Percentiles rank a stretch among this genome's conserved stretches.
Evolutionary conservation across 2,329 filamentous ascomycete species (phyloP).

Genomic region (Diaporthe velutina): DNA sequence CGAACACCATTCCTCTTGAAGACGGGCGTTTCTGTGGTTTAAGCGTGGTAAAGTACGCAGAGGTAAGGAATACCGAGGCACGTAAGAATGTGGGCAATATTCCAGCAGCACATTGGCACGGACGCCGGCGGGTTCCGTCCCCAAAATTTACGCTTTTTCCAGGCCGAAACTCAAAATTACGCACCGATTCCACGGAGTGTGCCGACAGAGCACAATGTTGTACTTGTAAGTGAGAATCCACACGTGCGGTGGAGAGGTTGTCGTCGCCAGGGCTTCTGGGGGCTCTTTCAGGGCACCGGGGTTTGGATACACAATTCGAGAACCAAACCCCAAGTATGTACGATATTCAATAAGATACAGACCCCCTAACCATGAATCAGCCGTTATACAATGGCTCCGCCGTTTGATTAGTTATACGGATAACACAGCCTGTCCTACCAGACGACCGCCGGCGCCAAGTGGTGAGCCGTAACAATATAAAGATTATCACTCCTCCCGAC

Average conservation of each 20-base stretch:
- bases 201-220: background rate
- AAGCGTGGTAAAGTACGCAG: background rate
- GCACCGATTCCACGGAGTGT: background rate
- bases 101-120: background rate
- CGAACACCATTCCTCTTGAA: no score
- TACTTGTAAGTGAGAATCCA: background rate
- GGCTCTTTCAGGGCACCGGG: background rate
- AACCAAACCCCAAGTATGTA: background rate
- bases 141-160: slow-evolving; percentile 20
- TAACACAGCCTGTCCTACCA: no score
- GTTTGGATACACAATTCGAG: background rate
- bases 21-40: background rate
- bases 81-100: background rate
- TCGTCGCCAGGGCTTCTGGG: background rate
- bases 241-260: background rate
- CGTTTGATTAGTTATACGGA: no score
- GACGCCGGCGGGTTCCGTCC: background rate
- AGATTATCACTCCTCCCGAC: no score
- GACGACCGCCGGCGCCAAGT: no score
- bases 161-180: slow-evolving; percentile 20
- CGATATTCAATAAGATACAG: no score
- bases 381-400: no score
- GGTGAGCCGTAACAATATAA: no score
- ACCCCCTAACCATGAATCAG: no score
- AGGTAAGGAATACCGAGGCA: background rate